A percentile compares a stretch with the other conserved stretches of the same genome.
Conservation (phyloP, 768 basidiomycete species). For the Psilocybe sp. region DNA sequence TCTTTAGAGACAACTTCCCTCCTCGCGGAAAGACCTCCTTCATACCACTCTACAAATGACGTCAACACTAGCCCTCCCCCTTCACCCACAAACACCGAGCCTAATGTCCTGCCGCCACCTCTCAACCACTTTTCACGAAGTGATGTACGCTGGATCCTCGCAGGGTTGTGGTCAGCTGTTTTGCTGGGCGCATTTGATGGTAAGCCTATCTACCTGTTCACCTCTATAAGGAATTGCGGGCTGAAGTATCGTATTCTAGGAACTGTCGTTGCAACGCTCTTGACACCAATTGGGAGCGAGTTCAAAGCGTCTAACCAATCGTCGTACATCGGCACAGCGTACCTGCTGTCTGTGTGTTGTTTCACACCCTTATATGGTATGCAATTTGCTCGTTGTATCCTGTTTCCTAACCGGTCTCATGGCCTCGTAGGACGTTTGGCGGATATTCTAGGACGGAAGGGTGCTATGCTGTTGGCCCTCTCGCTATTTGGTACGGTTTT, state of each 20-base stretch:
- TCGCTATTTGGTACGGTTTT: conserved; percentile 67
- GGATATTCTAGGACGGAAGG: conserved; percentile 82
- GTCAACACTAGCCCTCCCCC: conserved; percentile 25
- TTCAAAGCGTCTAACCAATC: conserved; percentile 78
- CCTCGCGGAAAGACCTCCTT: conserved; percentile 46
- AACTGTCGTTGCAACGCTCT: conserved; percentile 83
- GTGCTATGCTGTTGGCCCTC: conserved; percentile 83
- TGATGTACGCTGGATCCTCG: conserved; percentile 71
- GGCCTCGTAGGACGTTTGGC: conserved; percentile 64
- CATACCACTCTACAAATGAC: conserved; percentile 45
- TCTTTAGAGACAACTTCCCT: conserved; percentile 56
- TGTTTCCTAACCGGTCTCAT: conserved; percentile 22
- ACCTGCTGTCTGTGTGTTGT: conserved; percentile 85
- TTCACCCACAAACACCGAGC: conserved; percentile 25
- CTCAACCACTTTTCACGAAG: conserved; percentile 45
- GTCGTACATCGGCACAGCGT: conserved; percentile 87
- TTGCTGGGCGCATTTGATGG: conserved; percentile 86
- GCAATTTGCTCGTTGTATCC: conserved; percentile 21
- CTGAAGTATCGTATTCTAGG: conserved; percentile 35
- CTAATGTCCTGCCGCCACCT: conserved; percentile 23
- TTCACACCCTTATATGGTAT: conserved; percentile 87
- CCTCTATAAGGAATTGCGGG: conserved; percentile 8
- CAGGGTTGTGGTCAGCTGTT: conserved; percentile 79
- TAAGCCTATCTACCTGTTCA: conserved; percentile 26
- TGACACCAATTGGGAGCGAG: conserved; percentile 82